Evolutionary conservation across 2,329 filamentous ascomycete genomes (phyloP), one percentile per base, ranked within the genome.

Genomic region (Chaetomiaceae sp.): DNA sequence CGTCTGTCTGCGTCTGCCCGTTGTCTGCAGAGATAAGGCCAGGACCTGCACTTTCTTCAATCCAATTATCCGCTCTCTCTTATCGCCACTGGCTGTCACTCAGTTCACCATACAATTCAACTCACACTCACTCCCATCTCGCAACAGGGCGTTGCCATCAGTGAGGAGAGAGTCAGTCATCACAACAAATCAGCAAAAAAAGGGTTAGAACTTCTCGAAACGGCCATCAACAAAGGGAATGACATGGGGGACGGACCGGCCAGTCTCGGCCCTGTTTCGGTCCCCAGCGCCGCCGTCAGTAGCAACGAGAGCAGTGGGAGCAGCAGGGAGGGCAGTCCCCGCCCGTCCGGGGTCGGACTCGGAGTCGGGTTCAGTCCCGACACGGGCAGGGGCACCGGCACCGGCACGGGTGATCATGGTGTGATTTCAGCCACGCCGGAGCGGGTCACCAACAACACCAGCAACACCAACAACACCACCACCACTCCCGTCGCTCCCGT

Each of bases 191-290:
- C 30, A 13, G 9, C 30, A 33, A 33, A 7, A 33, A 13, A 7
- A 13, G 4, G 10, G 6, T 12, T 27, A 12, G 25, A 27, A 5
- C 25, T 12, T 27, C 25, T 12, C 6, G 14, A 33, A 13, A 12
- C 30, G 30, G 30, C 9, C 30, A 33, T 7, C 5, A 13, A 33
- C 30, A n/a, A 21, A 37, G 19, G 19, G 10, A 25, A 35, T 25
- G 38, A 25, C n/a, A 54, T 50, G 46, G 43, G 51, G 7, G 31
- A 50, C 42, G 43, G 47, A 46, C 39, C 35, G 50, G 40, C 42
- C 42, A 49, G 39, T 23, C 27, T 16, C 39, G 51, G 37, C n/a
- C 38, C 35, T 13, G 39, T 27, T 16, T 34, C 37, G 33, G 38
- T 44, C 14, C 27, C 47, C 42, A 50, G 4, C 30, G 30, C 12